Percentiles rank a stretch among this genome's conserved stretches.
These are phyloP conservation scores for Fusarium torreyae DNA, from an alignment of 2,329 filamentous ascomycete species.

Conservation along the genomic window DNA sequence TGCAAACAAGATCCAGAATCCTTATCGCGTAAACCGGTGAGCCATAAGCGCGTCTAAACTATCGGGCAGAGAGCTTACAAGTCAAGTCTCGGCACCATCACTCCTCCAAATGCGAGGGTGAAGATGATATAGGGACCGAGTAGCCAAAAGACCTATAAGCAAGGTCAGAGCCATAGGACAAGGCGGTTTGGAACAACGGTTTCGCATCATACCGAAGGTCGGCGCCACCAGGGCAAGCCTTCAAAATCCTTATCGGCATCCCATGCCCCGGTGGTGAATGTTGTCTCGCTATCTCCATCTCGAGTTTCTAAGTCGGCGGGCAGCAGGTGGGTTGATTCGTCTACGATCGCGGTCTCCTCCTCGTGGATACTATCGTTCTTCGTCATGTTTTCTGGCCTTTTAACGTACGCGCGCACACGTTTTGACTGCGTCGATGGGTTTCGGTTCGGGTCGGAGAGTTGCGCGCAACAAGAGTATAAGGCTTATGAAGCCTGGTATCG, in stretches of 20 bases:
- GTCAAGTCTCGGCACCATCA: slow-evolving; percentile 89
- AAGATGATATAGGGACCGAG: slow-evolving; percentile 85
- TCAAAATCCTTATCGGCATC: slow-evolving; percentile 71
- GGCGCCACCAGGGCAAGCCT: slow-evolving; percentile 73
- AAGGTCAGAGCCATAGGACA: slow-evolving; percentile 43
- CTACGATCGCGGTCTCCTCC: slow-evolving; percentile 23
- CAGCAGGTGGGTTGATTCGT: slow-evolving; percentile 60
- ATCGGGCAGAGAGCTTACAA: slow-evolving; percentile 63
- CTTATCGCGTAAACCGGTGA: slow-evolving; percentile 54
- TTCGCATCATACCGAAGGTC: slow-evolving; percentile 69
- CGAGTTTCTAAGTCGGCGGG: slow-evolving; percentile 43
- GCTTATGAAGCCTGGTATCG: slow-evolving; percentile 27
- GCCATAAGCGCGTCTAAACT: slow-evolving; percentile 1
- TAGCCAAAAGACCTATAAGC: slow-evolving; percentile 82
- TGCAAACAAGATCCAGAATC: slow-evolving; percentile 86
- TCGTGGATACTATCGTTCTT: slow-evolving; percentile 10
- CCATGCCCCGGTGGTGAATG: slow-evolving; percentile 57
- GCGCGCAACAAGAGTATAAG: slow-evolving; percentile 24
- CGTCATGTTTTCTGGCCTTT: slow-evolving; percentile 24
- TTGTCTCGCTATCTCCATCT: slow-evolving; percentile 26
- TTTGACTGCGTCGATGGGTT: neutral
- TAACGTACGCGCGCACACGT: slow-evolving; percentile 1
- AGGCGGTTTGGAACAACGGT: slow-evolving; percentile 6
- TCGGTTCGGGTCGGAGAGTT: slow-evolving; percentile 15
- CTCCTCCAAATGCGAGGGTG: slow-evolving; percentile 87